Evolutionary conservation across 2,329 filamentous ascomycete genomes (phyloP).

Genomic region (Alternaria brassicae): DNA sequence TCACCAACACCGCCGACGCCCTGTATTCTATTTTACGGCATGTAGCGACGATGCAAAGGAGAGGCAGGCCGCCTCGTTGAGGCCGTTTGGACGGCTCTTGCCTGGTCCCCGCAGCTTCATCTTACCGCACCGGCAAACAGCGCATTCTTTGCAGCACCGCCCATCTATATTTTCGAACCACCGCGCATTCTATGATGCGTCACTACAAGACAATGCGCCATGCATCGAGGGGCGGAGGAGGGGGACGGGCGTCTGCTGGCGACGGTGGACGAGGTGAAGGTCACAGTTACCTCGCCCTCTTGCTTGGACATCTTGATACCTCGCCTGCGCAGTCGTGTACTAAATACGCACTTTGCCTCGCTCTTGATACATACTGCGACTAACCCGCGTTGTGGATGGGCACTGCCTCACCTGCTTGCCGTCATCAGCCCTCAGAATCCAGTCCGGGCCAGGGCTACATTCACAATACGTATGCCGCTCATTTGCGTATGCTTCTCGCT

Average conservation of each 20-base stretch:
- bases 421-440: neutral
- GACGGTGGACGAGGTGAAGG: neutral
- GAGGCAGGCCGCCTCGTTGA: conserved; percentile 5
- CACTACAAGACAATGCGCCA: neutral
- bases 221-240: neutral
- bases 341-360: conserved; percentile 3
- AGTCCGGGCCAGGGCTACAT: neutral
- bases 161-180: neutral
- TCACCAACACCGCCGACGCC: neutral
- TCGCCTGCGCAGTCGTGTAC: neutral
- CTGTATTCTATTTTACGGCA: neutral
- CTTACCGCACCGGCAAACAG: conserved; percentile 1
- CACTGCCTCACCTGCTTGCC: neutral
- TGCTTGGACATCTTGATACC: neutral
- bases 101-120: conserved; percentile 4
- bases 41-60: conserved; percentile 8
- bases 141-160: neutral
- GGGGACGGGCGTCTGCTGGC: neutral
- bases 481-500: neutral
- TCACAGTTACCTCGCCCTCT: neutral
- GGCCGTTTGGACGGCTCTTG: neutral
- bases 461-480: neutral
- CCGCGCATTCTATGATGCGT: neutral
- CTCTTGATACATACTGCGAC: conserved; percentile 6
- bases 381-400: conserved; percentile 4